These are phyloP conservation scores for Umbelopsis sp. DNA, from an alignment of 192 early-diverging fungal species.

Conservation along the genomic window DNA sequence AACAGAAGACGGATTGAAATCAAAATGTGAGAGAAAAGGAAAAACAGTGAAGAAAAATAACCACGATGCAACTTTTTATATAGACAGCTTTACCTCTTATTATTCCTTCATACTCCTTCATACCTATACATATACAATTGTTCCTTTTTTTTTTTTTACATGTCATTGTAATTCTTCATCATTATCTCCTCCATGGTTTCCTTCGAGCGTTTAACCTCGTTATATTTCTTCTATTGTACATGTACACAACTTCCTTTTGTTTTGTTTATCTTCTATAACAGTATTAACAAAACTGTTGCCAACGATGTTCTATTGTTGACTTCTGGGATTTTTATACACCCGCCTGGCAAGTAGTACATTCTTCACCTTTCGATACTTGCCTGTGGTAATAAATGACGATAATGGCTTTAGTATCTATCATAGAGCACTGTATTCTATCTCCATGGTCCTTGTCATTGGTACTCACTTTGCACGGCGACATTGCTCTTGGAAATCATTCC, in stretches of 20 bases:
- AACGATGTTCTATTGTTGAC: no score
- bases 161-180: not conserved
- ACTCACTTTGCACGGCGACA: conserved; percentile 54
- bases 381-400: not conserved
- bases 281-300: no score
- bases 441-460: not conserved
- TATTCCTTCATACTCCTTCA: not conserved
- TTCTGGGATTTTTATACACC: not conserved
- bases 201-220: not conserved
- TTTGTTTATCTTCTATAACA: not conserved
- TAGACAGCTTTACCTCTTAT: not conserved
- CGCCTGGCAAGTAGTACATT: not conserved
- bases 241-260: not conserved
- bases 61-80: not conserved
- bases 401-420: not conserved
- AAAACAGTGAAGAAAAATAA: not conserved
- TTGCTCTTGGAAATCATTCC: conserved; percentile 59
- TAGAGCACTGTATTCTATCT: not conserved
- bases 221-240: not conserved
- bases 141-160: not conserved
- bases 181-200: not conserved
- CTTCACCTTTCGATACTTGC: not conserved
- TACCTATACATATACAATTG: conserved; percentile 1
- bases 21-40: not conserved
- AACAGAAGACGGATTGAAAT: not conserved